phyloP scores from a whole-genome alignment of 2,329 filamentous ascomycete species.

The Escovopsis sp. region DNA sequence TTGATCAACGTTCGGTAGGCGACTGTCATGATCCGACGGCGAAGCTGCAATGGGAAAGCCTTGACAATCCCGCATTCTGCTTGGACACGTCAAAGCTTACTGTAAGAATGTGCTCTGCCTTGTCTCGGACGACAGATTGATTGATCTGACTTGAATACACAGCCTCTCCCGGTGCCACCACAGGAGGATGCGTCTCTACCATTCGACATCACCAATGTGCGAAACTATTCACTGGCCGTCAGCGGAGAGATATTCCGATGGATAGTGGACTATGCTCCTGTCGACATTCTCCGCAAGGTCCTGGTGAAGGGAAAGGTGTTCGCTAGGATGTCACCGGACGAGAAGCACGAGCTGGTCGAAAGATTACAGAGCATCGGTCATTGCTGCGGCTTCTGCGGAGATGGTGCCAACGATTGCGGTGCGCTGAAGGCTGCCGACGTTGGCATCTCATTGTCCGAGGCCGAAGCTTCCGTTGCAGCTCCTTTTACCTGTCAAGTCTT shows the following conservation, averaged over 20 bases:
- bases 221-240: slow-evolving; percentile 79
- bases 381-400: slow-evolving; percentile 89
- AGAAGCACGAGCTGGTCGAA: slow-evolving; percentile 95
- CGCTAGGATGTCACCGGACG: slow-evolving; percentile 95
- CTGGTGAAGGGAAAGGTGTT: slow-evolving; percentile 86
- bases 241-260: slow-evolving; percentile 92
- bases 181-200: slow-evolving; percentile 71
- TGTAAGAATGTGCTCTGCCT: slow-evolving; percentile 23
- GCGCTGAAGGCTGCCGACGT: slow-evolving; percentile 95
- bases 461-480: slow-evolving; percentile 94
- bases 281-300: slow-evolving; percentile 63
- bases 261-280: slow-evolving; percentile 80
- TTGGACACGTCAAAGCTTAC: slow-evolving; percentile 65
- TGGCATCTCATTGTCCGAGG: slow-evolving; percentile 91
- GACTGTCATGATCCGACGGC: slow-evolving; percentile 59
- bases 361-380: slow-evolving; percentile 95
- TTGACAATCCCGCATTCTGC: slow-evolving; percentile 68
- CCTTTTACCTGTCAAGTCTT: slow-evolving; percentile 93
- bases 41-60: slow-evolving; percentile 76
- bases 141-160: slow-evolving; percentile 3
- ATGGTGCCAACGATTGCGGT: slow-evolving; percentile 94
- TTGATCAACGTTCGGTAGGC: slow-evolving; percentile 26
- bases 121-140: background rate
- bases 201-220: slow-evolving; percentile 66
- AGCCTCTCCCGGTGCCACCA: slow-evolving; percentile 57